These are phyloP conservation scores for Acanthamoeba quina DNA, from an alignment of 208 protist species.

Conservation along the genomic window DNA sequence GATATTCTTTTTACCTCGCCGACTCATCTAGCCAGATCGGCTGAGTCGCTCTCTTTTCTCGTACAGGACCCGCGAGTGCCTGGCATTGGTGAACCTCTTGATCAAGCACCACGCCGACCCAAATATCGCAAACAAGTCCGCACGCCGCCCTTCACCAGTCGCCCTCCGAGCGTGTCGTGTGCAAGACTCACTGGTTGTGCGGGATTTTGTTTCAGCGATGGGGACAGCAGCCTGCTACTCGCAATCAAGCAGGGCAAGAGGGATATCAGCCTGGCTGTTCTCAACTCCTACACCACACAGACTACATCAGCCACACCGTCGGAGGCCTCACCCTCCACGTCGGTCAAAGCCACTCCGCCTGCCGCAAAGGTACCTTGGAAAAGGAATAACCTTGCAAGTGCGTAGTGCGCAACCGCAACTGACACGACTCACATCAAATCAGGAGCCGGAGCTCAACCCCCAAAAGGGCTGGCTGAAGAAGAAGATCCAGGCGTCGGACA, in stretches of 20 bases:
- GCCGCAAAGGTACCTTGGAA: neutral
- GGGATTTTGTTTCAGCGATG: neutral
- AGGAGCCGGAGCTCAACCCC: neutral
- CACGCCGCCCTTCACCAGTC: neutral
- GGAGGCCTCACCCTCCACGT: neutral
- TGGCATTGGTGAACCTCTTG: constrained; percentile 9
- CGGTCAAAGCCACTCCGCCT: neutral
- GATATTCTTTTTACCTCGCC: neutral
- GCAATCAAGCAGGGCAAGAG: neutral
- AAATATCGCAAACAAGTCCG: neutral
- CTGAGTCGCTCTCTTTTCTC: neutral
- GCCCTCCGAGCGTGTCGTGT: neutral
- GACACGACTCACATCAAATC: neutral
- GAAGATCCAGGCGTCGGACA: constrained; percentile 28
- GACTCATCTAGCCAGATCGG: too few species aligned
- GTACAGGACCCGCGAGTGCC: neutral
- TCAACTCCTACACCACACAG: neutral
- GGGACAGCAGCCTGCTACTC: neutral
- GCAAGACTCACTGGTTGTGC: neutral
- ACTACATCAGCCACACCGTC: neutral
- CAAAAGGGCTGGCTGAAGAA: constrained; percentile 13
- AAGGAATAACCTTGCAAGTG: neutral
- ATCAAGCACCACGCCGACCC: constrained; percentile 28
- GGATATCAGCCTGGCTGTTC: neutral
- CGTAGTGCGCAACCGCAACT: neutral